phyloP scores from a whole-genome alignment of 2,329 filamentous ascomycete genomes.

The Lecanosticta acicola region DNA sequence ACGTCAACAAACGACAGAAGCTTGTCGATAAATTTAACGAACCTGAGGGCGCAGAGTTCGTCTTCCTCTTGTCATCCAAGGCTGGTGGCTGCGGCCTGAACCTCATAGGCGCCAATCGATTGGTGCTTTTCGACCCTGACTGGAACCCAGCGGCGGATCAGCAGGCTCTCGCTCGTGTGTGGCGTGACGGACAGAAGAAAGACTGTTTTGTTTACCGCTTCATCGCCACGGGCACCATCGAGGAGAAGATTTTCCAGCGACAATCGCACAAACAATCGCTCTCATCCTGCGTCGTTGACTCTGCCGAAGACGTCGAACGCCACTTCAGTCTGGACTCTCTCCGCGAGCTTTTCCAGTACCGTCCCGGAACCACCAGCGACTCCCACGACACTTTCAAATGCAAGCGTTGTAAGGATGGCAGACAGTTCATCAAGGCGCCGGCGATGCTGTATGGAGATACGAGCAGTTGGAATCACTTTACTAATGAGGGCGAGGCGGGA shows the following conservation, averaged over 20 bases:
- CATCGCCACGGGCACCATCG: slow-evolving; percentile 94
- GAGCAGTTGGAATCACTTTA: slow-evolving; percentile 98
- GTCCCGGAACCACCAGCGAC: slow-evolving; percentile 76
- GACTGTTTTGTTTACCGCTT: slow-evolving; percentile 99
- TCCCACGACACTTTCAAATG: slow-evolving; percentile 99
- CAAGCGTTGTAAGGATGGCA: slow-evolving; percentile 78
- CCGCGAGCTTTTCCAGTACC: slow-evolving; percentile 90
- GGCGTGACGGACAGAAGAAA: slow-evolving; percentile 98
- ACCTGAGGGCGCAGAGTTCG: slow-evolving; percentile 79
- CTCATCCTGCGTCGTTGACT: slow-evolving; percentile 93
- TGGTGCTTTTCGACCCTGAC: slow-evolving; percentile 87
- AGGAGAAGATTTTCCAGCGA: slow-evolving; percentile 98
- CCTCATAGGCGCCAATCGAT: slow-evolving; percentile 85
- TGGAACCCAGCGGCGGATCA: slow-evolving; percentile 99
- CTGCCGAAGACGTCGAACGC: slow-evolving; percentile 91
- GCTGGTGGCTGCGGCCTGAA: slow-evolving; percentile 96
- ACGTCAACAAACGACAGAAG: slow-evolving; percentile 93
- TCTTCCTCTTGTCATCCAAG: slow-evolving; percentile 95
- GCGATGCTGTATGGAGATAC: slow-evolving; percentile 97
- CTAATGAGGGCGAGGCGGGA: slow-evolving; percentile 63
- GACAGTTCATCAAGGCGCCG: slow-evolving; percentile 80
- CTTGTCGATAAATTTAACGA: slow-evolving; percentile 98
- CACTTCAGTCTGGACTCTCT: slow-evolving; percentile 91
- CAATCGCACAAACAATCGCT: slow-evolving; percentile 97
- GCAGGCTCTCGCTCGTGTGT: slow-evolving; percentile 92